phyloP scores from a whole-genome alignment of 768 basidiomycete genomes.

The Dentipellis fragilis region DNA sequence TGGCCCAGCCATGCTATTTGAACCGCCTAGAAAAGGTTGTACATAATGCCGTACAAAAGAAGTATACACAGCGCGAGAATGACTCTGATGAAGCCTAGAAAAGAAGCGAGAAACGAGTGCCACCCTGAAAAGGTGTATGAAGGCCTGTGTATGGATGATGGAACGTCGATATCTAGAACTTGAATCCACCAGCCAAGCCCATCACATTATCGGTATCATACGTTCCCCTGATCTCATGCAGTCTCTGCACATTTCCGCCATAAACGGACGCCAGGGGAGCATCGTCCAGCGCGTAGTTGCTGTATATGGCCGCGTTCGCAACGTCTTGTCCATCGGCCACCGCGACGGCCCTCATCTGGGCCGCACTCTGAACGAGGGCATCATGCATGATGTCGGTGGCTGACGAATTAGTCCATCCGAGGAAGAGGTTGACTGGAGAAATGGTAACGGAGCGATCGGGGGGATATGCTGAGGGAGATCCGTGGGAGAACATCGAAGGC shows the following conservation, averaged over 20 bases:
- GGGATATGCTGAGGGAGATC: slow-evolving; percentile 4
- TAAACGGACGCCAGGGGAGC: slow-evolving; percentile 42
- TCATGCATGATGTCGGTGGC: slow-evolving; percentile 31
- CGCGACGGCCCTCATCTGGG: slow-evolving; percentile 28
- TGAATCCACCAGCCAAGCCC: slow-evolving; percentile 59
- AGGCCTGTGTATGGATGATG: no score
- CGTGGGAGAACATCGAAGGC: slow-evolving; percentile 2
- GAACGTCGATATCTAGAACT: slow-evolving; percentile 15
- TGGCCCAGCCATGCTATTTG: no score
- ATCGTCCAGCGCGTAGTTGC: slow-evolving; percentile 47
- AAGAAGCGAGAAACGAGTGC: no score
- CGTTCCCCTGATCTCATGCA: slow-evolving; percentile 29
- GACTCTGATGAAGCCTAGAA: no score
- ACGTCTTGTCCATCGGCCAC: slow-evolving; percentile 30
- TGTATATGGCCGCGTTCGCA: slow-evolving; percentile 33
- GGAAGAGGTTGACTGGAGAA: slow-evolving; percentile 17
- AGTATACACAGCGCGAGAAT: no score
- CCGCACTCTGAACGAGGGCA: slow-evolving; percentile 29
- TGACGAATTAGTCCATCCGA: slow-evolving; percentile 29
- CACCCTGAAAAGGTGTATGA: no score
- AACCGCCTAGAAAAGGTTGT: no score
- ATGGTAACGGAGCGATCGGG: slow-evolving; percentile 3
- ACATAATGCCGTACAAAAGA: no score
- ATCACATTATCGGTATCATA: slow-evolving; percentile 53
- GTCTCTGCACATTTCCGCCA: slow-evolving; percentile 32